These are phyloP conservation scores for Termitomyces sp. DNA, from an alignment of 768 basidiomycete genomes.

Conservation along the genomic window DNA sequence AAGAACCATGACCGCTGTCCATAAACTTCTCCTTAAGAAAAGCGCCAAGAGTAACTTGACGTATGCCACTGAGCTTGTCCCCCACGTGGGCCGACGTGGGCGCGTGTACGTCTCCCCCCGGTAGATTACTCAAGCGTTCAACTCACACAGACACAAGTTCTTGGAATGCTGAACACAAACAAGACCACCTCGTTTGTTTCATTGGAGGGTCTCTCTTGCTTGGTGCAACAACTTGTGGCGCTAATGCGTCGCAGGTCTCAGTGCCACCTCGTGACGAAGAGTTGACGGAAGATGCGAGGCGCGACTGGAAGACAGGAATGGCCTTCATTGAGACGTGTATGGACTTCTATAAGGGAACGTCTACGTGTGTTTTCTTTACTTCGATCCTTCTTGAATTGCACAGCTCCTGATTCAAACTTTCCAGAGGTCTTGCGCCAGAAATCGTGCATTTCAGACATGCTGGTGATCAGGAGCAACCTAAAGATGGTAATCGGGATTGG, in stretches of 20 bases:
- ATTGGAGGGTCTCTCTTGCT: slow-evolving; percentile 88
- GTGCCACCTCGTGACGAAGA: slow-evolving; percentile 59
- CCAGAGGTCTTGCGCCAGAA: slow-evolving; percentile 80
- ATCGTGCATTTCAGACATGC: slow-evolving; percentile 77
- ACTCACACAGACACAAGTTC: slow-evolving; percentile 28
- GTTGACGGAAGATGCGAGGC: slow-evolving; percentile 52
- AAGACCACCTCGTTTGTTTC: slow-evolving; percentile 97
- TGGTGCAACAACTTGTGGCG: slow-evolving; percentile 68
- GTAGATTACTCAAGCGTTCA: neutral
- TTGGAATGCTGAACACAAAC: slow-evolving; percentile 76
- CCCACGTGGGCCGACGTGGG: slow-evolving; percentile 34
- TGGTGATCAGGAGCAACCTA: slow-evolving; percentile 35
- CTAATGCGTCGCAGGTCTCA: slow-evolving; percentile 42
- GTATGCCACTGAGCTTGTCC: slow-evolving; percentile 81
- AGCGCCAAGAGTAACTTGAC: slow-evolving; percentile 53
- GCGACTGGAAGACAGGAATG: slow-evolving; percentile 82
- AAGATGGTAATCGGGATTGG: slow-evolving; percentile 56
- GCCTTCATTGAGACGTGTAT: slow-evolving; percentile 86
- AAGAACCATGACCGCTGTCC: slow-evolving; percentile 76
- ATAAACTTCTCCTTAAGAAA: slow-evolving; percentile 61
- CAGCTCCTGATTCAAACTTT: neutral
- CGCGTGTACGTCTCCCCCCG: slow-evolving; percentile 22
- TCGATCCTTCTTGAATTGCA: neutral
- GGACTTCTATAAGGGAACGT: slow-evolving; percentile 66
- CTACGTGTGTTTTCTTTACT: slow-evolving; percentile 51